Evolutionary conservation across 73 alveolate genomes (phyloP).

Genomic region (Symbiodinium natans): DNA sequence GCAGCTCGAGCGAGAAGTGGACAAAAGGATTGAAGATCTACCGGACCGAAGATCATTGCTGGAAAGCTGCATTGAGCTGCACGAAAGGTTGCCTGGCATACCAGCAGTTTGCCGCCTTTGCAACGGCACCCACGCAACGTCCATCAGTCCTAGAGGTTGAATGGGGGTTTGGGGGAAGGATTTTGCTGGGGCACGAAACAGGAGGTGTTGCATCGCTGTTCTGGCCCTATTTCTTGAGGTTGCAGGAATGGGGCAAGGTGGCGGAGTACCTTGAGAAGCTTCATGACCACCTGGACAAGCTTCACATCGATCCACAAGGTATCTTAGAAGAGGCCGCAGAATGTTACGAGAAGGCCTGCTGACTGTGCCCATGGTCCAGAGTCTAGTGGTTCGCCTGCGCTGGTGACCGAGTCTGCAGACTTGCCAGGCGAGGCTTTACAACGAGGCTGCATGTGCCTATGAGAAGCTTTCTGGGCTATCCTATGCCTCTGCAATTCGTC

Average conservation of each 20-base stretch:
- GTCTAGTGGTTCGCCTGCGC: neutral
- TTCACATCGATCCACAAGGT: neutral
- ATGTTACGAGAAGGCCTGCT: constrained; percentile 15
- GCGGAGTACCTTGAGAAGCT: constrained; percentile 19
- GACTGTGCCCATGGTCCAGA: no score
- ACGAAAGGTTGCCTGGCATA: neutral
- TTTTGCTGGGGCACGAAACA: no score
- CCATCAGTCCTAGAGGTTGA: no score
- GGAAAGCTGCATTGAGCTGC: constrained; percentile 36
- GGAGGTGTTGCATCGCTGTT: no score
- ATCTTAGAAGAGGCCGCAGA: neutral
- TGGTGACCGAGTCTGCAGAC: neutral
- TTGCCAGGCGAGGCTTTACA: neutral
- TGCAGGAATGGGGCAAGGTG: constrained; percentile 25
- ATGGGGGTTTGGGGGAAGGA: no score
- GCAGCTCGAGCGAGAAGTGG: neutral
- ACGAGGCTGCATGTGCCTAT: neutral
- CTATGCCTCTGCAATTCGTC: neutral
- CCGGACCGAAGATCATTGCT: neutral
- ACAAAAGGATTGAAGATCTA: neutral
- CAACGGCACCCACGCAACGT: no score
- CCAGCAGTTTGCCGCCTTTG: no score
- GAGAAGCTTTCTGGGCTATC: neutral
- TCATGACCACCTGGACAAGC: neutral
- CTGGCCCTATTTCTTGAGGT: neutral